Conservation (phyloP, 495 filamentous ascomycete species). For the Xylaria bambusicola region DNA sequence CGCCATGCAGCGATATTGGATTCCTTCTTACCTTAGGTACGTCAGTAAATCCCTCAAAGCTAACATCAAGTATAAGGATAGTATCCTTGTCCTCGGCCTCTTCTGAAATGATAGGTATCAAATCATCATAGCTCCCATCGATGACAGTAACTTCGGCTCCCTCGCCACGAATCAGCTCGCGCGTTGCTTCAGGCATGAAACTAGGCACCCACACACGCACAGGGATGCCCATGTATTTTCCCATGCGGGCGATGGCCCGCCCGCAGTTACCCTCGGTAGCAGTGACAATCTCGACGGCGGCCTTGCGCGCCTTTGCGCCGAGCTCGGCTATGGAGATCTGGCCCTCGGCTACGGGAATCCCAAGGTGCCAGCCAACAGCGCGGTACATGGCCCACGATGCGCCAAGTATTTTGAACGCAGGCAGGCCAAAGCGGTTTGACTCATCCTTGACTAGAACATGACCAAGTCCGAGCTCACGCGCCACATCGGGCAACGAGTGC, state of each 20-base stretch:
- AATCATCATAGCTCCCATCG: conserved; percentile 60
- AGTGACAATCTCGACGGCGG: conserved; percentile 45
- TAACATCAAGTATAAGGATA: conserved; percentile 64
- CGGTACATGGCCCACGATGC: conserved; percentile 67
- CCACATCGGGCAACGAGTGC: conserved; percentile 50
- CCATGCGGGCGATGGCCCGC: conserved; percentile 65
- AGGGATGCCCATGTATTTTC: conserved; percentile 47
- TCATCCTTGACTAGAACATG: conserved; percentile 61
- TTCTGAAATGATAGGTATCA: conserved; percentile 48
- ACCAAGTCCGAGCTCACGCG: conserved; percentile 54
- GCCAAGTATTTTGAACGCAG: conserved; percentile 74
- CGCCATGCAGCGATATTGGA: neutral
- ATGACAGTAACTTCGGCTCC: conserved; percentile 54
- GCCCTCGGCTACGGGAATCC: conserved; percentile 36
- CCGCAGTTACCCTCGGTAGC: conserved; percentile 73
- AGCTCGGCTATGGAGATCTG: conserved; percentile 38
- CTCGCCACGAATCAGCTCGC: conserved; percentile 53
- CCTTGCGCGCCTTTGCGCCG: conserved; percentile 31
- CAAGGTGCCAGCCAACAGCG: conserved; percentile 48
- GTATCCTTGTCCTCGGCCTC: conserved; percentile 36
- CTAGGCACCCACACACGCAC: conserved; percentile 58
- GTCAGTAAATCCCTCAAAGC: conserved; percentile 60
- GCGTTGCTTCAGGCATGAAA: conserved; percentile 55
- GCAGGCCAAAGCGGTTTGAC: conserved; percentile 58
- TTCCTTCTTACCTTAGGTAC: conserved; percentile 45